Evolutionary conservation across 768 basidiomycete species (phyloP).

Genomic region (Boletus subparvulus): DNA sequence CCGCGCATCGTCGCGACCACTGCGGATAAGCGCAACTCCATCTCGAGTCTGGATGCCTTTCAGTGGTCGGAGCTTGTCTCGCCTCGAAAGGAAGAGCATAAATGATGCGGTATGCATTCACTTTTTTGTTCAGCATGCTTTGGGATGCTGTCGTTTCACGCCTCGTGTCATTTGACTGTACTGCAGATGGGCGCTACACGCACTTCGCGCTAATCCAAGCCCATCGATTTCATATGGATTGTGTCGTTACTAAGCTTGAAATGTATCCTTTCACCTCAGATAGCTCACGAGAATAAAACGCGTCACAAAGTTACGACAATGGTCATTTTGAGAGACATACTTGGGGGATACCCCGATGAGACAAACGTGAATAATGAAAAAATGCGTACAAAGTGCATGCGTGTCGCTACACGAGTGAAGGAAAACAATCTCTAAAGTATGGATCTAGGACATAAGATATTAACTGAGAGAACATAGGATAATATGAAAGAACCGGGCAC

Average conservation of each 20-base stretch:
- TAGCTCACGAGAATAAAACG: background rate
- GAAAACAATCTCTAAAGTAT: constrained; percentile 27
- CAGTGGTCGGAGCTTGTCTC: constrained; percentile 35
- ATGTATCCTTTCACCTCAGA: background rate
- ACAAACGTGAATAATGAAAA: constrained; percentile 9
- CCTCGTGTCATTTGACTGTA: background rate
- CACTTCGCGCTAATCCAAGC: background rate
- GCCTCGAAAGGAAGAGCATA: constrained; percentile 30
- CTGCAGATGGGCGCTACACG: background rate
- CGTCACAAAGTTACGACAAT: background rate
- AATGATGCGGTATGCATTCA: constrained; percentile 2
- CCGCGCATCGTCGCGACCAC: constrained; percentile 34
- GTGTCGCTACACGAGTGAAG: constrained; percentile 16
- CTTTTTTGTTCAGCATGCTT: background rate
- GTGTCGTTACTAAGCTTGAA: constrained; percentile 6
- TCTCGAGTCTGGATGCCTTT: constrained; percentile 33
- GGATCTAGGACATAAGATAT: constrained; percentile 23
- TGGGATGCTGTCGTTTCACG: background rate
- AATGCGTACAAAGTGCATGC: constrained; percentile 25
- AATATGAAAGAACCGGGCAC: constrained; percentile 3
- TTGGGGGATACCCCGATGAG: constrained; percentile 5
- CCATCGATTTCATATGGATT: background rate
- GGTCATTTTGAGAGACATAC: constrained; percentile 14
- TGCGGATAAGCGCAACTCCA: constrained; percentile 31
- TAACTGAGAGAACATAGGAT: constrained; percentile 9